Base-by-base conservation (phyloP, 495 filamentous ascomycete genomes). In the Penicillium ucsense region DNA sequence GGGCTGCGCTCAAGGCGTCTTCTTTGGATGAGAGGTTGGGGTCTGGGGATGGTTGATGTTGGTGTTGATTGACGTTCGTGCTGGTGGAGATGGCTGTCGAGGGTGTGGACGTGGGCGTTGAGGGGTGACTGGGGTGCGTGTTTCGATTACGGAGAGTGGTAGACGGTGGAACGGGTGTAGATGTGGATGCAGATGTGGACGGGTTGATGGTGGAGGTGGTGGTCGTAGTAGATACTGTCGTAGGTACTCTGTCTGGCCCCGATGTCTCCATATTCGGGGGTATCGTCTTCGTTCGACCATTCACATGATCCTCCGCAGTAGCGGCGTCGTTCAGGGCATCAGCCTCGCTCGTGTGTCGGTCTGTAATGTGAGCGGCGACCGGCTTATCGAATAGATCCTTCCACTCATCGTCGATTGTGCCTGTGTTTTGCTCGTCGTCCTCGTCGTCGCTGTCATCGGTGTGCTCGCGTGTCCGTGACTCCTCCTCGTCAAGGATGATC, bases 1-100 rank as follows among this genome's bases (percentile, higher is more conserved):
- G 83, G 51, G 94, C 76, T 49, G 80, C 71, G 51, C 82, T 77
- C 5, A 96, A 79, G 28, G 86, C 75, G 1, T 78, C 73, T 65
- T 94, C 89, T 4, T 75, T 73, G 8, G 64, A 67, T 4, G 39
- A 63, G 53, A 44, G 66, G 60, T 29, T 70, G 61, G 27, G 56
- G 56, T 41, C 12, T n/a, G 52, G 28, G 39, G 20, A 20, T 5
- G 40, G 51, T 10, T 27, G 35, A 41, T 51, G 54, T 48, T 28
- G 8, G 27, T 11, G 39, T 5, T 29, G 3, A n/a, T n/a, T 3
- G 35, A 8, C 3, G 20, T 20, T 20, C 1, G 35, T 48, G 42
- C 60, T 48, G 3, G 61, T 63, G 34, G 61, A 45, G 54, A 50
- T 61, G 20, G 59, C 47, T 30, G 54, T 6, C 8, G 43, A 10